Evolutionary conservation across 2,329 filamentous ascomycete genomes (phyloP).

Genomic region (Cercospora sesami): DNA sequence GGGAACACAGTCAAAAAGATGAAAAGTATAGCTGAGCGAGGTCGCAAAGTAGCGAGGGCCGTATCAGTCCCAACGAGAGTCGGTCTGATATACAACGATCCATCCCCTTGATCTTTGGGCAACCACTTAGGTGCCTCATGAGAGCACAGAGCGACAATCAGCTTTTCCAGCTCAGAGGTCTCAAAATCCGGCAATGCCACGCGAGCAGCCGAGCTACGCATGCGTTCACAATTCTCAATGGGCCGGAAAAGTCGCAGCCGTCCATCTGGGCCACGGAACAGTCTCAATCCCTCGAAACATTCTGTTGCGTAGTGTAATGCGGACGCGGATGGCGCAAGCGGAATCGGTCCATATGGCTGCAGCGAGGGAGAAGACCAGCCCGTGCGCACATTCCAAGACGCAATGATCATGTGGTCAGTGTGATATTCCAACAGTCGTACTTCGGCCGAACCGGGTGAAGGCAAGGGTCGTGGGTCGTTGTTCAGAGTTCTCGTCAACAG

Average conservation of each 20-base stretch:
- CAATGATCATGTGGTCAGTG: conserved; percentile 87
- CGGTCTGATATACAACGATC: conserved; percentile 69
- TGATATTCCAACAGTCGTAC: conserved; percentile 45
- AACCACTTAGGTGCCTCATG: conserved; percentile 77
- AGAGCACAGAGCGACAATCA: conserved; percentile 69
- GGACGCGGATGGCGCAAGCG: conserved; percentile 75
- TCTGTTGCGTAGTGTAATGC: conserved; percentile 84
- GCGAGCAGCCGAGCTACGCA: conserved; percentile 56
- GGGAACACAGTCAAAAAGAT: conserved; percentile 60
- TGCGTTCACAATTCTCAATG: conserved; percentile 67
- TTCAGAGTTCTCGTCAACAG: conserved; percentile 41
- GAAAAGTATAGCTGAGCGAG: conserved; percentile 81
- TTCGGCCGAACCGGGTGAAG: conserved; percentile 40
- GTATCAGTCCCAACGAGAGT: conserved; percentile 80
- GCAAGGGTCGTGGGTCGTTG: conserved; percentile 18
- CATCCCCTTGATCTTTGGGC: conserved; percentile 63
- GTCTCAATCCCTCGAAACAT: conserved; percentile 85
- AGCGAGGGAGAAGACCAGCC: conserved; percentile 75
- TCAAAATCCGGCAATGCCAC: conserved; percentile 73
- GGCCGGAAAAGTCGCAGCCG: conserved; percentile 74
- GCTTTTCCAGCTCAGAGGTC: conserved; percentile 67
- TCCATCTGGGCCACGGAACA: conserved; percentile 65
- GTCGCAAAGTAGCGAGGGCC: conserved; percentile 74
- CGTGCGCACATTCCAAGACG: conserved; percentile 60
- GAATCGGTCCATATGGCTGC: conserved; percentile 72